Conservation (phyloP, 305 asterid genomes). For the Fraxinus velutina region DNA sequence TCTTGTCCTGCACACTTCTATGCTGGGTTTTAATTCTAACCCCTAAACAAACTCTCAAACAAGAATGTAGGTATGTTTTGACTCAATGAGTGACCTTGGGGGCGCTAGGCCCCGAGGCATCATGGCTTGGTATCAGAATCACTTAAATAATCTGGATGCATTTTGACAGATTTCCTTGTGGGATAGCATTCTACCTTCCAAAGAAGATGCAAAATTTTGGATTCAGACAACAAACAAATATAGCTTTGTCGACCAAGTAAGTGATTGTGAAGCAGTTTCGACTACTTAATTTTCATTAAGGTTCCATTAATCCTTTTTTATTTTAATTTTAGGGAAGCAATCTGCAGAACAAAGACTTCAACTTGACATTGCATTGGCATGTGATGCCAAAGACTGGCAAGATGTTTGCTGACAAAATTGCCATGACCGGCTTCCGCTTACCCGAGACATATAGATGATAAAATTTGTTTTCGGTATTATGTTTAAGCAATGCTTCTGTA, state of each 20-base stretch:
- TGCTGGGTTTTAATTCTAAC: background rate
- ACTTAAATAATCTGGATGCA: conserved; percentile 13
- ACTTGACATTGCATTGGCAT: conserved; percentile 92
- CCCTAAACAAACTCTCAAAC: background rate
- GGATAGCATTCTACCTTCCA: conserved; percentile 81
- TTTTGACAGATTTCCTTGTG: conserved; percentile 72
- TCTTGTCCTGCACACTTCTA: background rate
- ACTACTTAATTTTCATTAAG: background rate
- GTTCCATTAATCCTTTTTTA: background rate
- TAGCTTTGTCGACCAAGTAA: conserved; percentile 75
- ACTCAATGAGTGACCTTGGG: background rate
- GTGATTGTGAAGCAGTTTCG: conserved; percentile 2
- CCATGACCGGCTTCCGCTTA: conserved; percentile 73
- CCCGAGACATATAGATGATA: conserved; percentile 63
- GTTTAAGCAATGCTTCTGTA: background rate
- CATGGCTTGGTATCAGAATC: background rate
- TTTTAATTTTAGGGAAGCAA: conserved; percentile 69
- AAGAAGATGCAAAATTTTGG: conserved; percentile 73
- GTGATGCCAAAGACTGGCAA: conserved; percentile 97
- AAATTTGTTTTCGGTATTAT: background rate
- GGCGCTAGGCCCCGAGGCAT: background rate
- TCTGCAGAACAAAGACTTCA: conserved; percentile 69
- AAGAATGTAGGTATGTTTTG: background rate
- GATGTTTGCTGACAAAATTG: conserved; percentile 82
- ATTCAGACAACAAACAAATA: conserved; percentile 81